A percentile compares a stretch with the other conserved stretches of the same genome.
Conservation (phyloP, 78 protist genomes). For the Creolimax fragrantissima region DNA sequence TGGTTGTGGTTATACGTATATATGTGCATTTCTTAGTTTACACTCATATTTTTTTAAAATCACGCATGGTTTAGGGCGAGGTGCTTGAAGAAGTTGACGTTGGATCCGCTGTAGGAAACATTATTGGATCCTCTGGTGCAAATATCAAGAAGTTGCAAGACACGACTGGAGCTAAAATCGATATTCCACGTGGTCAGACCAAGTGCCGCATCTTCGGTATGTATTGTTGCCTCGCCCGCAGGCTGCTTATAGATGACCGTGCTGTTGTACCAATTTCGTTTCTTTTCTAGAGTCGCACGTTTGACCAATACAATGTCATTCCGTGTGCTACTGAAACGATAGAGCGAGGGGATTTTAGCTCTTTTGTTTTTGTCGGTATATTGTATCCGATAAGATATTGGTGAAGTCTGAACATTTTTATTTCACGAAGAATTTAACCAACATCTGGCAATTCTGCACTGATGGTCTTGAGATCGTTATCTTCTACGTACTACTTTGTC, state of each 20-base stretch:
- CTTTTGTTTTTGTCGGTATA: not conserved
- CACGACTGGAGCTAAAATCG: not conserved
- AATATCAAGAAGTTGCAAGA: not conserved
- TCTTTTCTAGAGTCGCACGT: too few relatives aligned
- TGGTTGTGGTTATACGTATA: not conserved
- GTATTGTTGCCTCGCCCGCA: not conserved
- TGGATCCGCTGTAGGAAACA: not conserved
- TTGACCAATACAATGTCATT: too few relatives aligned
- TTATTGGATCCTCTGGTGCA: not conserved
- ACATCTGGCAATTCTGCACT: not conserved
- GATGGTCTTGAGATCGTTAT: not conserved
- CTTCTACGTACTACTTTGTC: not conserved
- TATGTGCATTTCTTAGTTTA: too few relatives aligned
- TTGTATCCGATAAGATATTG: not conserved
- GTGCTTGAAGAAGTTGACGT: not conserved
- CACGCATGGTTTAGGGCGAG: too few relatives aligned
- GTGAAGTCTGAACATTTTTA: not conserved
- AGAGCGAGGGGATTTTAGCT: too few relatives aligned
- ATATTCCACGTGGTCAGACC: not conserved
- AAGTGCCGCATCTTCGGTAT: not conserved
- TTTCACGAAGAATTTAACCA: not conserved
- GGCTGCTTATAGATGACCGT: too few relatives aligned
- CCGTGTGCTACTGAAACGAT: too few relatives aligned
- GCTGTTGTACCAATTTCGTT: too few relatives aligned
- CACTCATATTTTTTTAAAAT: too few relatives aligned